Evolutionary conservation across 2,329 filamentous ascomycete species (phyloP).

Genomic region (Colletotrichum lini): DNA sequence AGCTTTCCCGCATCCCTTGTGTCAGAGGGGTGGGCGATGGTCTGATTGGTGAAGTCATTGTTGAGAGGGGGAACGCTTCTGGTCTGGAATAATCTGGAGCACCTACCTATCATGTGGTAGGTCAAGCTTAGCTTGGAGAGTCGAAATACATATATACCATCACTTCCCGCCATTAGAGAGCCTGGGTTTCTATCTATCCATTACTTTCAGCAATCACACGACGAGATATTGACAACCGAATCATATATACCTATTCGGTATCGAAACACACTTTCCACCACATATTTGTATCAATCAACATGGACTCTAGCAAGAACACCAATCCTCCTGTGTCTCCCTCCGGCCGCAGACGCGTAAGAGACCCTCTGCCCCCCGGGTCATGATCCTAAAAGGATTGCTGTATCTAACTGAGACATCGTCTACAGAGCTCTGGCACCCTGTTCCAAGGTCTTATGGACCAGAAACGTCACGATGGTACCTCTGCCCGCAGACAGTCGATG

Average conservation of each 20-base stretch:
- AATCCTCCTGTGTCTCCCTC: constrained; percentile 23
- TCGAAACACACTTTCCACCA: not conserved
- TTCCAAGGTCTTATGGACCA: constrained; percentile 68
- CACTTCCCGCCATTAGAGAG: not conserved
- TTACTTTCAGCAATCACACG: fast-evolving
- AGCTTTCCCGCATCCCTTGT: constrained; percentile 44
- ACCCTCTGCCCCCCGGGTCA: too few relatives aligned
- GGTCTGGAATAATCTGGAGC: constrained; percentile 23
- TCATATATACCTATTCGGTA: not conserved
- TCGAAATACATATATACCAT: constrained; percentile 36
- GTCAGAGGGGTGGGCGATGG: constrained; percentile 38
- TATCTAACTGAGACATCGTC: constrained; percentile 17
- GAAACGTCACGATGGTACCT: constrained; percentile 62
- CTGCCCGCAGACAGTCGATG: constrained; percentile 68
- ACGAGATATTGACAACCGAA: not conserved
- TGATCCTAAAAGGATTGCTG: fast-evolving
- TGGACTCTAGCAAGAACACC: constrained; percentile 40
- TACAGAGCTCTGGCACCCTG: constrained; percentile 62
- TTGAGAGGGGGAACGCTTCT: constrained; percentile 5
- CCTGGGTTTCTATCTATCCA: fast-evolving
- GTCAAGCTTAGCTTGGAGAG: constrained; percentile 16
- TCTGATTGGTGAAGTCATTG: constrained; percentile 44
- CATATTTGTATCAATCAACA: not conserved
- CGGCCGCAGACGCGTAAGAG: constrained; percentile 39
- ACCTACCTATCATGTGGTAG: constrained; percentile 4